phyloP scores from a whole-genome alignment of 805 yeast species.

The Candida ficus region DNA sequence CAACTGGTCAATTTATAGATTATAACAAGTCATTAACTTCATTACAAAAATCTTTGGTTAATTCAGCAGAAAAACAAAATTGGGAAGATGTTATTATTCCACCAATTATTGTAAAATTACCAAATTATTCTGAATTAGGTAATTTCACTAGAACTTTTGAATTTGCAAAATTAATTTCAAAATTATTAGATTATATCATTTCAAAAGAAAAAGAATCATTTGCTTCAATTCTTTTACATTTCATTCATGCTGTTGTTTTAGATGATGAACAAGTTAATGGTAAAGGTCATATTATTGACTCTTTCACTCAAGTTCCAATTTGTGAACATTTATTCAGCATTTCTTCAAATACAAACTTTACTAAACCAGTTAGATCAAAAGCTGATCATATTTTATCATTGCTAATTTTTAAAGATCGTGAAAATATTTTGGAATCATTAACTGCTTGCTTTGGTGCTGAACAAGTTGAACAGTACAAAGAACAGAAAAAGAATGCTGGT shows the following conservation, averaged over 20 bases:
- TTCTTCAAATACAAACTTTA: constrained; percentile 41
- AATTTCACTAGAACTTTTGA: constrained; percentile 43
- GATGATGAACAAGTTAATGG: constrained; percentile 45
- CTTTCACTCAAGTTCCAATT: constrained; percentile 50
- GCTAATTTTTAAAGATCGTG: constrained; percentile 43
- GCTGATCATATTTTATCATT: constrained; percentile 53
- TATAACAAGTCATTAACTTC: constrained; percentile 47
- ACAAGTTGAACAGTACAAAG: constrained; percentile 44
- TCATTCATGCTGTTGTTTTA: constrained; percentile 57
- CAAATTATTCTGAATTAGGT: constrained; percentile 39
- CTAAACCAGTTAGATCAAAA: constrained; percentile 43
- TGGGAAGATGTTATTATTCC: constrained; percentile 38
- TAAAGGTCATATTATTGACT: constrained; percentile 33
- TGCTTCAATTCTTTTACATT: constrained; percentile 57
- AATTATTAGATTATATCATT: constrained; percentile 50
- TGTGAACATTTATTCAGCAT: constrained; percentile 50
- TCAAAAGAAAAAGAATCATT: constrained; percentile 47
- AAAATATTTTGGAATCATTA: constrained; percentile 45
- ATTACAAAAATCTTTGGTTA: constrained; percentile 40
- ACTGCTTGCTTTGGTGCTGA: constrained; percentile 53
- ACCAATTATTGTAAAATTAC: constrained; percentile 35
- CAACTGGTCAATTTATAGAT: constrained; percentile 40
- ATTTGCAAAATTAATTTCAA: constrained; percentile 54
- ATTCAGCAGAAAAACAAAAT: constrained; percentile 6
- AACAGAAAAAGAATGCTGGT: constrained; percentile 37